Percentiles rank a stretch among this genome's conserved stretches.
phyloP scores from a whole-genome alignment of 2,329 filamentous ascomycete species.

The Xylariomycetidae sp. region DNA sequence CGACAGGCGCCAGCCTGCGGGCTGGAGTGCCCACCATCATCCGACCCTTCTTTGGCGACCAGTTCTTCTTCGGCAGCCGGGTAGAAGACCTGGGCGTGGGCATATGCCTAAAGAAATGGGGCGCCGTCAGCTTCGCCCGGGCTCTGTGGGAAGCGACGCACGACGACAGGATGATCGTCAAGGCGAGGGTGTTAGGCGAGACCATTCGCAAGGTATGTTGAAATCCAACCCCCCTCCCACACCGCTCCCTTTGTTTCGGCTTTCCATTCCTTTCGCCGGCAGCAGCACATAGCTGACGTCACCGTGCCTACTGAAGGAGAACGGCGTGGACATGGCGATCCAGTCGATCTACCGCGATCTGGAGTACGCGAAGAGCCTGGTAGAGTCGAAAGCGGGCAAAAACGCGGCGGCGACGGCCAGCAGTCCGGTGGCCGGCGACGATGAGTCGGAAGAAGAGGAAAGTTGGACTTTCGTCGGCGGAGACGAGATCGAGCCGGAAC shows the following conservation, averaged over 20 bases:
- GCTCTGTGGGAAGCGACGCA: slow-evolving; percentile 90
- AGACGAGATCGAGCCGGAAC: slow-evolving; percentile 27
- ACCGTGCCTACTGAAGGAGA: too few species aligned
- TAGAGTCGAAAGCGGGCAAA: slow-evolving; percentile 58
- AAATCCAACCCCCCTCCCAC: too few species aligned
- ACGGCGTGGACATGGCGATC: slow-evolving; percentile 84
- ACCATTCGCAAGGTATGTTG: slow-evolving; percentile 73
- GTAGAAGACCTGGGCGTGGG: slow-evolving; percentile 93
- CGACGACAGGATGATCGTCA: slow-evolving; percentile 84
- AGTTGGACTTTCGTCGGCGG: slow-evolving; percentile 85
- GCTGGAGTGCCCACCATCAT: slow-evolving; percentile 92
- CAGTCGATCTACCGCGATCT: slow-evolving; percentile 91
- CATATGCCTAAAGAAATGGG: slow-evolving; percentile 81
- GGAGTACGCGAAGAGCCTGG: slow-evolving; percentile 82
- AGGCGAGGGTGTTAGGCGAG: slow-evolving; percentile 75
- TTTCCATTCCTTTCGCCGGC: too few species aligned
- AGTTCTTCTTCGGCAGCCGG: slow-evolving; percentile 88
- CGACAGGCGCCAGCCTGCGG: slow-evolving; percentile 85
- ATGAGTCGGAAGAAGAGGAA: slow-evolving; percentile 68
- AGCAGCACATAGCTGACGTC: too few species aligned
- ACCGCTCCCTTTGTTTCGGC: too few species aligned
- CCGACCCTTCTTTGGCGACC: slow-evolving; percentile 95
- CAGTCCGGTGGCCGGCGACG: slow-evolving; percentile 28
- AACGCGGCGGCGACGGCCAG: slow-evolving; percentile 33
- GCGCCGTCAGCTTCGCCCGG: slow-evolving; percentile 75